Conservation (phyloP, 1,139 yeast species). For the Sugiyamaella xylanicola region DNA sequence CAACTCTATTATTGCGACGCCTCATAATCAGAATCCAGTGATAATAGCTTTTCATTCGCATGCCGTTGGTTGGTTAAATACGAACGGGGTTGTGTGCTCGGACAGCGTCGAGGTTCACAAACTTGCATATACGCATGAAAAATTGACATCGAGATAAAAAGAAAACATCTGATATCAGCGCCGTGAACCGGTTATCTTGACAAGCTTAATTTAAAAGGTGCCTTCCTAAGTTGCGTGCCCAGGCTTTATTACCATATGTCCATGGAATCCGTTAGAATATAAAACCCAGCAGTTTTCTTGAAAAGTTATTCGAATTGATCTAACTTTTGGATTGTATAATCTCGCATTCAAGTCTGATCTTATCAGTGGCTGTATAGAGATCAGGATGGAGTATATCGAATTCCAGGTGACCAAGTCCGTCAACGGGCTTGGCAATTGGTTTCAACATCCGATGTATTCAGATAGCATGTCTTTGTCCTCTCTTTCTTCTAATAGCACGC, state of each 20-base stretch:
- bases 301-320: too few relatives aligned
- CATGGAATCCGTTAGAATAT: background rate
- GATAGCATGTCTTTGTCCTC: background rate
- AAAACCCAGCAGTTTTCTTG: background rate
- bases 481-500: background rate
- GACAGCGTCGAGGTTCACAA: too few relatives aligned
- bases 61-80: background rate
- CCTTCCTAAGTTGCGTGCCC: too few relatives aligned
- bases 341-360: too few relatives aligned
- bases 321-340: too few relatives aligned
- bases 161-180: background rate
- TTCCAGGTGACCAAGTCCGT: slow-evolving; percentile 10
- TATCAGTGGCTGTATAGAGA: too few relatives aligned
- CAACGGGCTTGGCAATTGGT: slow-evolving; percentile 6
- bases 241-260: too few relatives aligned
- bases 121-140: background rate
- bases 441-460: background rate
- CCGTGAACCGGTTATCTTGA: background rate
- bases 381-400: slow-evolving; percentile 17
- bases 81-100: too few relatives aligned
- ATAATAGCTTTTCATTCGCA: background rate
- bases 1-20: too few relatives aligned
- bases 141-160: background rate
- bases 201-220: background rate
- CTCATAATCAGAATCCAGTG: too few relatives aligned